phyloP scores from a whole-genome alignment of 2,329 filamentous ascomycete genomes.

The Zasmidium cellare region DNA sequence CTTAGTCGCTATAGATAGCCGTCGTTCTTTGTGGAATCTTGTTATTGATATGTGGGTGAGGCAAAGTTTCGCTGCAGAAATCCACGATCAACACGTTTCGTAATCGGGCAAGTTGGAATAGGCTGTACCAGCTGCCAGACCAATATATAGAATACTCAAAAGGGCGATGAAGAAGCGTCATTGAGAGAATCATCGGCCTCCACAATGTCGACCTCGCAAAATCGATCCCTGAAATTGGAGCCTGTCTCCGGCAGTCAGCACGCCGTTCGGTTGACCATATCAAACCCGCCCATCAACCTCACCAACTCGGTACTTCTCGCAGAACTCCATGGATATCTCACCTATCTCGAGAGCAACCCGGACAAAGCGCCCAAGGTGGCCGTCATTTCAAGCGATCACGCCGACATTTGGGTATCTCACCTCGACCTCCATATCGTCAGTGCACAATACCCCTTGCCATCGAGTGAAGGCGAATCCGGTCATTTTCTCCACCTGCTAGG shows the following conservation, averaged over 20 bases:
- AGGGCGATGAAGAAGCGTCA: too few species aligned
- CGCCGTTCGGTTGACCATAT: neutral
- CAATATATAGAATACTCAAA: neutral
- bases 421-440: neutral
- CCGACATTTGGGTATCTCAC: neutral
- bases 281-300: neutral
- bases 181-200: neutral
- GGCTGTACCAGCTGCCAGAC: neutral
- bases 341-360: neutral
- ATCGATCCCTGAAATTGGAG: neutral
- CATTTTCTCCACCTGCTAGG: conserved; percentile 6
- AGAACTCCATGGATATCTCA: neutral
- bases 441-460: conserved; percentile 1
- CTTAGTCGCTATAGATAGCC: neutral
- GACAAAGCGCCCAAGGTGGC: neutral
- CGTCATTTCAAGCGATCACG: neutral
- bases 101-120: neutral
- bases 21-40: neutral
- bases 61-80: neutral
- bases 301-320: neutral
- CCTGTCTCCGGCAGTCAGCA: neutral
- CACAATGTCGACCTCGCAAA: neutral
- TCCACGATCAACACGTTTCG: neutral
- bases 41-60: neutral
- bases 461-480: neutral